Conservation (phyloP, 495 filamentous ascomycete species). For the Hypoxylon perforatum region DNA sequence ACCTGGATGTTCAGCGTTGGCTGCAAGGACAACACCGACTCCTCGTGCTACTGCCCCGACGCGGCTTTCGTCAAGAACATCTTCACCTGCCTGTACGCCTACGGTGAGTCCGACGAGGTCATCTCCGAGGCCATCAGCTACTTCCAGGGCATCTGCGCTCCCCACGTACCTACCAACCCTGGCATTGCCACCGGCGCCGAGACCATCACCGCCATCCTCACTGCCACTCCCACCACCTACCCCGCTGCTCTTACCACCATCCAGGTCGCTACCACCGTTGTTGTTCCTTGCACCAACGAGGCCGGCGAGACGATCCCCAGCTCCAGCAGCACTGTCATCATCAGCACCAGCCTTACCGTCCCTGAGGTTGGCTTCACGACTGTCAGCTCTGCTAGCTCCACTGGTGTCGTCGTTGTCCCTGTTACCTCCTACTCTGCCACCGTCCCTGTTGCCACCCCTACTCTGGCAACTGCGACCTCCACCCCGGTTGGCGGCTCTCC, state of each 20-base stretch:
- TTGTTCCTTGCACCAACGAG: conserved; percentile 64
- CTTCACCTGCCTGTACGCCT: conserved; percentile 81
- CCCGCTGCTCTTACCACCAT: conserved; percentile 69
- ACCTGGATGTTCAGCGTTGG: conserved; percentile 82
- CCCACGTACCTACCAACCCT: conserved; percentile 79
- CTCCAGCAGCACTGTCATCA: conserved; percentile 63
- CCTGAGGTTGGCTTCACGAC: conserved; percentile 82
- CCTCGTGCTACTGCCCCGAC: conserved; percentile 87
- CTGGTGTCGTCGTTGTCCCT: conserved; percentile 62
- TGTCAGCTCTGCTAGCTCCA: conserved; percentile 49
- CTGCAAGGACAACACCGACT: conserved; percentile 87
- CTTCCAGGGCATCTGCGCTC: conserved; percentile 91
- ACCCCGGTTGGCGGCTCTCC: conserved; percentile 25
- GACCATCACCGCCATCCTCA: conserved; percentile 67
- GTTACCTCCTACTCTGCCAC: conserved; percentile 52
- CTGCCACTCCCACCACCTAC: conserved; percentile 59
- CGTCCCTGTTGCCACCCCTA: conserved; percentile 31
- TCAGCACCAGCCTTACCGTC: conserved; percentile 73
- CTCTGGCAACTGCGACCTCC: conserved; percentile 18
- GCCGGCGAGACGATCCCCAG: conserved; percentile 59
- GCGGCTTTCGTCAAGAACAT: conserved; percentile 80
- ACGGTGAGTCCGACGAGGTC: conserved; percentile 73
- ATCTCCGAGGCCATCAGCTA: conserved; percentile 78
- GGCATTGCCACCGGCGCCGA: conserved; percentile 77
- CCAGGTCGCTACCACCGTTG: conserved; percentile 61